These are phyloP conservation scores for Boletus pseudopeckii DNA, from an alignment of 768 basidiomycete genomes.

Conservation along the genomic window DNA sequence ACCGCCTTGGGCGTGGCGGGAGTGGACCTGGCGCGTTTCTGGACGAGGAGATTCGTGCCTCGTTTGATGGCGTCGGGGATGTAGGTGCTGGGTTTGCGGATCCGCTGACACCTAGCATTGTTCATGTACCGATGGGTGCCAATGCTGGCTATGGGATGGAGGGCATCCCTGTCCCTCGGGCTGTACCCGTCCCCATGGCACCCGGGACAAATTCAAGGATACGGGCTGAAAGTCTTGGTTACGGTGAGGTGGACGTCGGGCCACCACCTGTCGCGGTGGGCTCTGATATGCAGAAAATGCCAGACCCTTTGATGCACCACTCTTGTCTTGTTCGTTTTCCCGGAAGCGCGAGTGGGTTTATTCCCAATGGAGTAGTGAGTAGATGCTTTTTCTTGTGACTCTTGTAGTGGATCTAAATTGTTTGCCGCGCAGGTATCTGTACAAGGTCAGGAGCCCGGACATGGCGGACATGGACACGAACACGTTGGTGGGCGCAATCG, in stretches of 20 bases:
- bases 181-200: slow-evolving; percentile 6
- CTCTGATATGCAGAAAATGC: background rate
- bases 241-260: slow-evolving; percentile 1
- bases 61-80: slow-evolving; percentile 4
- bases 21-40: slow-evolving; percentile 8
- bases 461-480: background rate
- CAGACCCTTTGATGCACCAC: background rate
- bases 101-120: background rate
- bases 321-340: background rate
- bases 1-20: background rate
- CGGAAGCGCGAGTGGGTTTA: background rate
- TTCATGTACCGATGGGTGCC: background rate
- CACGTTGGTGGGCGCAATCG: slow-evolving; percentile 1
- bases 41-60: slow-evolving; percentile 23
- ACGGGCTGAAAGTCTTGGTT: background rate
- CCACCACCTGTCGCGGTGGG: background rate
- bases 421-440: background rate
- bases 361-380: slow-evolving; percentile 8
- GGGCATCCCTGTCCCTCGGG: background rate
- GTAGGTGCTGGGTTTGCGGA: background rate
- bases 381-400: background rate
- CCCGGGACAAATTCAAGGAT: background rate
- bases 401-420: background rate
- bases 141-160: slow-evolving; percentile 1
- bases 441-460: slow-evolving; percentile 1